Base-by-base conservation (phyloP, 176 grass and related monocot genomes). In the Eragrostis curvula region DNA sequence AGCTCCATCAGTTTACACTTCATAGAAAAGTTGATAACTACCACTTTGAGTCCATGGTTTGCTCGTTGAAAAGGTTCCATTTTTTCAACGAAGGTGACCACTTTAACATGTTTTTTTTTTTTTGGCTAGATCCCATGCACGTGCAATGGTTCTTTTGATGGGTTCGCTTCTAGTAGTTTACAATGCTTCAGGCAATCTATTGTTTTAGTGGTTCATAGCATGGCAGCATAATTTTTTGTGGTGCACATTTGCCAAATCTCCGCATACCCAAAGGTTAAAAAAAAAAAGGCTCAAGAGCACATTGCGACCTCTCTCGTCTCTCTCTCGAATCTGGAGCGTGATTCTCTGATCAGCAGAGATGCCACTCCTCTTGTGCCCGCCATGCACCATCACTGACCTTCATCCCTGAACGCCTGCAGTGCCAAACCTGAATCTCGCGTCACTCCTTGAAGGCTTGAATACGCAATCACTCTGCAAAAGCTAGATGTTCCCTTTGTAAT, bases 71-170 rank as follows among this genome's bases (percentile, higher is more conserved):
- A 77, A 63, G 25, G 20, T 21, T 24, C 5, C 20, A 8, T 63
- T 63, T 58, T 41, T 15, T 32, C 10, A 62, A 40, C 55, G 13
- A 9, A 7, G 10, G 61, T 21, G 20, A 41, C 2, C 52, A 60
- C 43, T 82, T 79, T 68, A 60, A 43, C 42, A 20, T 18, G 14
- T 32, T 8, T 12, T 49, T 65, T 65, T 61, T 39, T 8, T 66
- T 84, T 66, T 84, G 70, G 36, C 20, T 63, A 17, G 11, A 56
- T 32, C 55, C 48, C 24, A 27, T 39, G 49, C 80, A 83, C 57
- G 48, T 63, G 85, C 55, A 50, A 18, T 55, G 5, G 16, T 41
- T 28, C 66, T 73, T 58, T 66, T 73, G 13, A 20, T 52, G 65
- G 79, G 28, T 51, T 60, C 24, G 70, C 6, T 30, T 75, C 61